Percentiles rank a stretch among this genome's conserved stretches.
These are phyloP conservation scores for Plenodomus biglobosus DNA, from an alignment of 2,329 filamentous ascomycete genomes.

Conservation along the genomic window DNA sequence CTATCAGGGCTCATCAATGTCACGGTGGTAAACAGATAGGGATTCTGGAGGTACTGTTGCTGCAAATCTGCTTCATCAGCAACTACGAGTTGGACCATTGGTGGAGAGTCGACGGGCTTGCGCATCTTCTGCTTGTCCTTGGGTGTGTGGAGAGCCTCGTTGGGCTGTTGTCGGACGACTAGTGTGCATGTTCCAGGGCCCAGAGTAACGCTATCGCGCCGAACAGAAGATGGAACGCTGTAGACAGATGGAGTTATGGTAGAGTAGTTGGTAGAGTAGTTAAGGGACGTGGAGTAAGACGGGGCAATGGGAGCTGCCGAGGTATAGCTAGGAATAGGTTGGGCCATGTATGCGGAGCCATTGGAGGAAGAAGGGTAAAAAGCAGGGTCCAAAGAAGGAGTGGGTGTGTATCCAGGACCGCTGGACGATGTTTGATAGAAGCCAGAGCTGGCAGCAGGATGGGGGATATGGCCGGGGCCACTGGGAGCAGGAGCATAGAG, in stretches of 20 bases:
- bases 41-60: constrained; percentile 66
- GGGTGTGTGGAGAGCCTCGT: constrained; percentile 64
- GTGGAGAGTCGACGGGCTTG: constrained; percentile 86
- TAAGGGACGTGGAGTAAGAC: no score
- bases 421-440: not conserved
- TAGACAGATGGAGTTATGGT: not conserved
- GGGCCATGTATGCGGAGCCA: no score
- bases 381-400: no score
- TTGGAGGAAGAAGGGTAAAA: no score
- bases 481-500: not conserved
- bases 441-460: not conserved
- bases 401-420: not conserved
- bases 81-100: constrained; percentile 73
- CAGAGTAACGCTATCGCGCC: not conserved
- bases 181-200: constrained; percentile 1
- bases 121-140: constrained; percentile 79
- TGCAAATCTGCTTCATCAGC: constrained; percentile 53
- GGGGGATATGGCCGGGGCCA: no score
- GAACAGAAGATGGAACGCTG: not conserved
- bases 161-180: constrained; percentile 64
- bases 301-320: no score
- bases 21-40: constrained; percentile 65
- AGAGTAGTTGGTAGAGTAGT: no score
- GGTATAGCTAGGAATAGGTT: no score
- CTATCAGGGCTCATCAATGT: constrained; percentile 55